Evolutionary conservation across 2,329 filamentous ascomycete species (phyloP).

Genomic region (Meredithiella fracta): DNA sequence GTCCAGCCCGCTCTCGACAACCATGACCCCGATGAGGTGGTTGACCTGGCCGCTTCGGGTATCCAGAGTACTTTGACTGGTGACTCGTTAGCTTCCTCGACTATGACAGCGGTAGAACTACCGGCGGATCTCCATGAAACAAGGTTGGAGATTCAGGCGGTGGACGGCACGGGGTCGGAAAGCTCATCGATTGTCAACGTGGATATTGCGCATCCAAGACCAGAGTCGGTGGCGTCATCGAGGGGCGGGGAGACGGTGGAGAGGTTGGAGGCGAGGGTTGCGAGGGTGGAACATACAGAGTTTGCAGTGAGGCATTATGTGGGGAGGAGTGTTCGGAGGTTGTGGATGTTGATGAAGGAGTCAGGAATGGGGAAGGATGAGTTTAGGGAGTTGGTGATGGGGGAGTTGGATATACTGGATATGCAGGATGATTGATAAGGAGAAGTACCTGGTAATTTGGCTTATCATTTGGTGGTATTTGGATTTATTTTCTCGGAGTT

Average conservation of each 20-base stretch:
- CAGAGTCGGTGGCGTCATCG: constrained; percentile 41
- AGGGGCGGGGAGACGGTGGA: constrained; percentile 43
- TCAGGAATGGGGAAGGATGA: constrained; percentile 59
- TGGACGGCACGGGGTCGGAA: not conserved
- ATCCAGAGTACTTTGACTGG: constrained; percentile 21
- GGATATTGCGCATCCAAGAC: constrained; percentile 37
- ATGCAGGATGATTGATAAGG: constrained; percentile 43
- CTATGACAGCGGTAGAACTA: not conserved
- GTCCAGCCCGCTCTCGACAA: constrained; percentile 70
- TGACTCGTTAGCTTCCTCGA: not conserved
- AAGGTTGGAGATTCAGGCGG: not conserved
- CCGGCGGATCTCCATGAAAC: not conserved
- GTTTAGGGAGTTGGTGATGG: constrained; percentile 55
- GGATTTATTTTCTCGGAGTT: too few relatives aligned
- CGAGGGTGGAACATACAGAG: constrained; percentile 45
- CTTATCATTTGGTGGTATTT: too few relatives aligned
- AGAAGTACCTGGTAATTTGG: too few relatives aligned
- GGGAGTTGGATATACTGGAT: constrained; percentile 52
- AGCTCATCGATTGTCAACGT: constrained; percentile 17
- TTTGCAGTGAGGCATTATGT: constrained; percentile 66
- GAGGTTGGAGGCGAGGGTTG: constrained; percentile 39
- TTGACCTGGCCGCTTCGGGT: constrained; percentile 22
- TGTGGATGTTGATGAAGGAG: constrained; percentile 53
- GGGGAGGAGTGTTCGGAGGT: constrained; percentile 57
- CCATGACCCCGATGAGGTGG: constrained; percentile 56